These are phyloP conservation scores for Phialophora chinensis DNA, from an alignment of 2,329 filamentous ascomycete species.

Conservation along the genomic window DNA sequence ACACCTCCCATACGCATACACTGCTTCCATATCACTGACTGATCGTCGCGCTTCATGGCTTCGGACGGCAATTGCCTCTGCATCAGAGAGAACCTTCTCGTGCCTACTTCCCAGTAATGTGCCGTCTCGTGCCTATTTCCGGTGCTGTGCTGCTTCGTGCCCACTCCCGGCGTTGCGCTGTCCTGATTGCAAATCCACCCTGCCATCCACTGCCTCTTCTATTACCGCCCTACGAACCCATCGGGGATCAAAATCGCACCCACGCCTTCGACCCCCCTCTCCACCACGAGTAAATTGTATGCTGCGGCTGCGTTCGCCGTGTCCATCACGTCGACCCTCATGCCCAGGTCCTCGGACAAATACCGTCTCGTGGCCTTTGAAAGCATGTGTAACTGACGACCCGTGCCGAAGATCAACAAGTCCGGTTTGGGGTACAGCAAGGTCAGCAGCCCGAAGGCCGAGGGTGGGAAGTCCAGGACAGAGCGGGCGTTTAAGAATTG, in stretches of 20 bases:
- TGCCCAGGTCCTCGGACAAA: slow-evolving; percentile 72
- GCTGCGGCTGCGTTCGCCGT: slow-evolving; percentile 92
- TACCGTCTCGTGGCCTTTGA: slow-evolving; percentile 74
- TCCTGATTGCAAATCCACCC: no score
- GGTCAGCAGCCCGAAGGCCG: slow-evolving; percentile 37
- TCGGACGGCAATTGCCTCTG: no score
- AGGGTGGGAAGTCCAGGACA: slow-evolving; percentile 29
- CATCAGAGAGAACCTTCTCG: not conserved
- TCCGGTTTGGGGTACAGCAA: slow-evolving; percentile 59
- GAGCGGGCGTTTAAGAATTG: slow-evolving; percentile 22
- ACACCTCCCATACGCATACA: no score
- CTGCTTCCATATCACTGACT: not conserved
- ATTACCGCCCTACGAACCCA: slow-evolving; percentile 24
- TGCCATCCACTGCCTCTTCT: not conserved
- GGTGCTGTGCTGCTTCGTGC: not conserved
- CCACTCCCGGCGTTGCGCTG: not conserved
- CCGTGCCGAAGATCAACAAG: slow-evolving; percentile 86
- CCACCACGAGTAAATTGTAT: slow-evolving; percentile 94
- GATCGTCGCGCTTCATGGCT: not conserved
- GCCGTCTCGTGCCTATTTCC: not conserved
- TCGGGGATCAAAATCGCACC: slow-evolving; percentile 55
- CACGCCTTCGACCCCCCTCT: slow-evolving; percentile 71
- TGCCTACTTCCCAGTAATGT: not conserved
- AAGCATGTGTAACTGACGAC: slow-evolving; percentile 74
- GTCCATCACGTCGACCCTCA: slow-evolving; percentile 86